Percentiles rank a stretch among this genome's conserved stretches.
Conservation (phyloP, 257 asterid species). For the Gardenia jasminoides region DNA sequence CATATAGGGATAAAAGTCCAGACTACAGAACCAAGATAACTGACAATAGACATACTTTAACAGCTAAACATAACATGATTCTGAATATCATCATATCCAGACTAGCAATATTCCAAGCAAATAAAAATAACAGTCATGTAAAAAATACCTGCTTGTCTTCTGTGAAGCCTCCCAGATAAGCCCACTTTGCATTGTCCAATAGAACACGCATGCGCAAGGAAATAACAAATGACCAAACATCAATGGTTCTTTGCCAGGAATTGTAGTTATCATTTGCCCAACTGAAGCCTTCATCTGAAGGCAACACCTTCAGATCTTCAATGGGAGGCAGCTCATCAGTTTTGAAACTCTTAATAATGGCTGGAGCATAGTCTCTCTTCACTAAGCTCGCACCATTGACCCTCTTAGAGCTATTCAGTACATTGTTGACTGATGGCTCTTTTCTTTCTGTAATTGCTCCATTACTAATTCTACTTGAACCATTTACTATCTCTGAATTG, state of each 20-base stretch:
- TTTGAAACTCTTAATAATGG: slow-evolving; percentile 24
- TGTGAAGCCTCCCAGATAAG: slow-evolving; percentile 69
- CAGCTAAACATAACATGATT: not conserved
- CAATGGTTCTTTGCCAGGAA: slow-evolving; percentile 71
- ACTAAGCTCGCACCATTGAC: slow-evolving; percentile 49
- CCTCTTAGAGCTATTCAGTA: slow-evolving; percentile 44
- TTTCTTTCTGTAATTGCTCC: slow-evolving; percentile 42
- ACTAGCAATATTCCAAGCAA: not conserved
- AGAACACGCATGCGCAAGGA: slow-evolving; percentile 75
- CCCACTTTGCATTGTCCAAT: slow-evolving; percentile 82
- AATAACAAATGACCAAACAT: slow-evolving; percentile 93
- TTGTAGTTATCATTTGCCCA: slow-evolving; percentile 96
- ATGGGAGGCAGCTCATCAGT: slow-evolving; percentile 57
- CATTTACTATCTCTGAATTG: slow-evolving; percentile 34
- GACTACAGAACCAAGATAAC: not conserved
- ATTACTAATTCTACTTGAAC: slow-evolving; percentile 28
- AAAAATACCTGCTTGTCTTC: slow-evolving; percentile 78
- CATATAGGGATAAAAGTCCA: not conserved
- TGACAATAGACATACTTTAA: not conserved
- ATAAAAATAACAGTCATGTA: not conserved
- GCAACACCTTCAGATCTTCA: slow-evolving; percentile 68
- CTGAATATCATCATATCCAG: not conserved
- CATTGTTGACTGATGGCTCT: slow-evolving; percentile 24
- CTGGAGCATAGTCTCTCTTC: slow-evolving; percentile 41
- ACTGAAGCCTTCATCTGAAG: slow-evolving; percentile 93